These are phyloP conservation scores for Physocladia obscura DNA, from an alignment of 192 early-diverging fungal genomes.

Conservation along the genomic window DNA sequence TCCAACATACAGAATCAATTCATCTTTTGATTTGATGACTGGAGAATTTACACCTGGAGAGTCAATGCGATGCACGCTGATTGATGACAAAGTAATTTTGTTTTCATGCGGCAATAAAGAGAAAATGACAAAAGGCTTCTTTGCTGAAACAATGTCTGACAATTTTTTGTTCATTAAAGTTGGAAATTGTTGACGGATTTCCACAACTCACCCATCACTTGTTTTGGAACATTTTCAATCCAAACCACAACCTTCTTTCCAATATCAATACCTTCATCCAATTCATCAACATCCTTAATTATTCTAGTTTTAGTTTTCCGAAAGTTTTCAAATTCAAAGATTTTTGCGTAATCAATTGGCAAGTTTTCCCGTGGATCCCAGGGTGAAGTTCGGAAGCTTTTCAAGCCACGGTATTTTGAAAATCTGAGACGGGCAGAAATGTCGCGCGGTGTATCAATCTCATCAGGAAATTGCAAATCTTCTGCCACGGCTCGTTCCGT, in stretches of 20 bases:
- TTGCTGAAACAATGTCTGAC: slow-evolving; percentile 4
- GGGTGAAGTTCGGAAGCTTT: slow-evolving; percentile 89
- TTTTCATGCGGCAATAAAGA: slow-evolving; percentile 88
- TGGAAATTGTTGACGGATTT: too few species aligned
- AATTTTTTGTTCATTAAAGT: background rate
- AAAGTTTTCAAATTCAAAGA: slow-evolving; percentile 95
- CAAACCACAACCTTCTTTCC: slow-evolving; percentile 76
- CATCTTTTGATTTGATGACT: slow-evolving; percentile 89
- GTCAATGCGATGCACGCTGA: slow-evolving; percentile 66
- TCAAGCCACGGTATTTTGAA: slow-evolving; percentile 90
- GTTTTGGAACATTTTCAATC: slow-evolving; percentile 66
- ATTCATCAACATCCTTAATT: slow-evolving; percentile 42
- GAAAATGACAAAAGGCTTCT: slow-evolving; percentile 58
- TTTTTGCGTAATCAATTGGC: slow-evolving; percentile 90
- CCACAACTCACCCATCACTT: slow-evolving; percentile 51
- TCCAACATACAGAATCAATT: slow-evolving; percentile 80
- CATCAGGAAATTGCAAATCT: slow-evolving; percentile 91
- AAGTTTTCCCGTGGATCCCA: slow-evolving; percentile 99
- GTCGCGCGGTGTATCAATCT: slow-evolving; percentile 92
- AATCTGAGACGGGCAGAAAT: slow-evolving; percentile 81
- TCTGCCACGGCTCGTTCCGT: slow-evolving; percentile 58
- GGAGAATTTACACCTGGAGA: slow-evolving; percentile 56
- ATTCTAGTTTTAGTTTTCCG: slow-evolving; percentile 76
- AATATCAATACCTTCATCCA: slow-evolving; percentile 54
- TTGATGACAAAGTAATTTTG: slow-evolving; percentile 86